A percentile compares a stretch with the other conserved stretches of the same genome.
These are phyloP conservation scores for Cystobasidium tubakii DNA, from an alignment of 768 basidiomycete genomes.

Conservation along the genomic window DNA sequence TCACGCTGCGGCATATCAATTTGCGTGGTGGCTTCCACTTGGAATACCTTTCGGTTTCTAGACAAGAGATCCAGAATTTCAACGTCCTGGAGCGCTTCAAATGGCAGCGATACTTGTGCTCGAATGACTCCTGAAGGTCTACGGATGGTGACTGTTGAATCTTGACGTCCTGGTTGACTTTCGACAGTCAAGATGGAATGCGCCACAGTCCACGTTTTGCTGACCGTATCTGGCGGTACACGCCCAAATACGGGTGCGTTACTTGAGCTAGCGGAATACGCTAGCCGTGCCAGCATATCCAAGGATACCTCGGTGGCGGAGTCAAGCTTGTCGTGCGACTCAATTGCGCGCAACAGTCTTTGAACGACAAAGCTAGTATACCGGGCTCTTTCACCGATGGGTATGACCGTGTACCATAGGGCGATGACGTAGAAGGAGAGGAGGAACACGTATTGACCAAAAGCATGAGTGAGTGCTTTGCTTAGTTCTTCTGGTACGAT, in stretches of 20 bases:
- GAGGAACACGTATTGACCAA: slow-evolving; percentile 46
- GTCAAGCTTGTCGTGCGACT: slow-evolving; percentile 66
- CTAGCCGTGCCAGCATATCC: slow-evolving; percentile 92
- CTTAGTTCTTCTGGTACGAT: slow-evolving; percentile 35
- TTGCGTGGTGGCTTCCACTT: slow-evolving; percentile 15
- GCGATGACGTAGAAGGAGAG: slow-evolving; percentile 58
- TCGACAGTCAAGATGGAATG: slow-evolving; percentile 78
- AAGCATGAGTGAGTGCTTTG: slow-evolving; percentile 64
- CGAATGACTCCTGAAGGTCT: slow-evolving; percentile 83
- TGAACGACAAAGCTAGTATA: slow-evolving; percentile 80
- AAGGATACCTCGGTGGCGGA: slow-evolving; percentile 92
- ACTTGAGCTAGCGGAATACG: slow-evolving; percentile 65
- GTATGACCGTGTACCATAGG: slow-evolving; percentile 85
- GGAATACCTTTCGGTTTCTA: slow-evolving; percentile 13
- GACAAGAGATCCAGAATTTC: slow-evolving; percentile 19
- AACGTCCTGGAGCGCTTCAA: slow-evolving; percentile 54
- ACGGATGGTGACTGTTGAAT: slow-evolving; percentile 78
- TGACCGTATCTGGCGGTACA: slow-evolving; percentile 25
- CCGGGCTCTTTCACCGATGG: slow-evolving; percentile 68
- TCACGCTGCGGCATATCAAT: slow-evolving; percentile 34
- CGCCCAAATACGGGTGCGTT: slow-evolving; percentile 39
- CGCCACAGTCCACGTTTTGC: slow-evolving; percentile 66
- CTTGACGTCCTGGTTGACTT: slow-evolving; percentile 65
- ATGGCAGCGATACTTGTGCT: slow-evolving; percentile 61
- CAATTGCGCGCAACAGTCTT: slow-evolving; percentile 78